A percentile compares a stretch with the other conserved stretches of the same genome.
Evolutionary conservation across 345 rosid species (phyloP).

Genomic region (Dimocarpus longan): DNA sequence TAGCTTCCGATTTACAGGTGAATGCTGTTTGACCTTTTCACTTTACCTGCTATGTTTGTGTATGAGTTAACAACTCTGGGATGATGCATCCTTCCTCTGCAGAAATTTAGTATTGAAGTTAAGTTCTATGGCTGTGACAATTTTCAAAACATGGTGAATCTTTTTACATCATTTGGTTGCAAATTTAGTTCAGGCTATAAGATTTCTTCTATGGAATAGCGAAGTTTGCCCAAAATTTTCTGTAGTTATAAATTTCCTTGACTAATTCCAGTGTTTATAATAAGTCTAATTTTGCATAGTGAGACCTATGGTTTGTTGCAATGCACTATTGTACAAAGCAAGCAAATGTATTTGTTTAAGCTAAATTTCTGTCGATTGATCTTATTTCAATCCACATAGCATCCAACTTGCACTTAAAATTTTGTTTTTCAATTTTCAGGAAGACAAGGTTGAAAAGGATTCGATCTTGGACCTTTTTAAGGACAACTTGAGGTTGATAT

Average conservation of each 20-base stretch:
- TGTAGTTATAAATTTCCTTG: background rate
- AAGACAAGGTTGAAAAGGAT: conserved; percentile 21
- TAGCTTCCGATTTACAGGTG: conserved; percentile 41
- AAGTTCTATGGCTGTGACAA: background rate
- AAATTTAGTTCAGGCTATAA: background rate
- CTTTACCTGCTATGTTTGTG: background rate
- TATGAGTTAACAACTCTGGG: background rate
- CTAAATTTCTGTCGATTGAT: background rate
- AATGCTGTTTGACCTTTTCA: conserved; percentile 6
- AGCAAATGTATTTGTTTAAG: too few species aligned
- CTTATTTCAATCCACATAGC: background rate
- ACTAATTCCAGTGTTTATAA: background rate
- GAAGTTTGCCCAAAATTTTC: background rate
- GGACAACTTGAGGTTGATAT: conserved; percentile 42
- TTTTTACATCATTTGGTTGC: background rate
- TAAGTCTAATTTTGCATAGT: background rate
- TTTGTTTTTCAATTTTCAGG: conserved; percentile 28
- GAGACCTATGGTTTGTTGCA: too few species aligned
- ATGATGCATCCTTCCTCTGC: background rate
- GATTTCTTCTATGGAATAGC: background rate
- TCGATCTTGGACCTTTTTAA: conserved; percentile 33
- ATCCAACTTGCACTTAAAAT: background rate
- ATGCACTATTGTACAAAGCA: too few species aligned
- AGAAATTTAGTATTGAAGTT: background rate
- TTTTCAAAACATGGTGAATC: background rate